Evolutionary conservation across 352 stramenopile species (phyloP).

Genomic region (Blastocystis sp.): DNA sequence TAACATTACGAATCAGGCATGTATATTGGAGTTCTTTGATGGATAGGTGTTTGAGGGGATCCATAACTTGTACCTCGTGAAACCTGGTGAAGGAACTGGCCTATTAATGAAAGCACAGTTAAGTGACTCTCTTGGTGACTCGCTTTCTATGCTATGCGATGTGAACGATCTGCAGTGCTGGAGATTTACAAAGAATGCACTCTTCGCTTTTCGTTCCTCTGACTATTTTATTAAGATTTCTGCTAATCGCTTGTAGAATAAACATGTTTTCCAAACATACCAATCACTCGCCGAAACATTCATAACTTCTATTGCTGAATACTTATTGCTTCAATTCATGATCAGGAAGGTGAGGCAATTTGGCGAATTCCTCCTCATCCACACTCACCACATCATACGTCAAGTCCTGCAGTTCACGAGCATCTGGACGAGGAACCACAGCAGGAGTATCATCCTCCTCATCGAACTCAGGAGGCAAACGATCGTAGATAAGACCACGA

Average conservation of each 20-base stretch:
- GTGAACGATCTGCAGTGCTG: background rate
- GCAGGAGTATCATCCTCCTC: conserved; percentile 6
- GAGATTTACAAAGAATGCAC: background rate
- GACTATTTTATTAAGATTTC: conserved; percentile 10
- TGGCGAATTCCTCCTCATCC: conserved; percentile 47
- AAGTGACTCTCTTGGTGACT: too few relatives aligned
- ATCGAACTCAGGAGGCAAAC: conserved; percentile 55
- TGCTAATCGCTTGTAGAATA: background rate
- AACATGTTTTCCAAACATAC: background rate
- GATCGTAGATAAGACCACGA: conserved; percentile 61
- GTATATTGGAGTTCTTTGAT: background rate
- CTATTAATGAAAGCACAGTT: background rate
- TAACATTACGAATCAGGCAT: background rate
- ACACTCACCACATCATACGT: conserved; percentile 25
- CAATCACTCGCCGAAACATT: background rate
- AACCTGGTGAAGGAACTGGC: background rate
- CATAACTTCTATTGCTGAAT: too few relatives aligned
- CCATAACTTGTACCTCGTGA: conserved; percentile 12
- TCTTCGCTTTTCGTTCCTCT: conserved; percentile 11
- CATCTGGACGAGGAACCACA: conserved; percentile 36
- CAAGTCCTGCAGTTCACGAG: conserved; percentile 12
- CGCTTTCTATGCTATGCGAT: background rate
- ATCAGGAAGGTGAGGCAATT: conserved; percentile 10
- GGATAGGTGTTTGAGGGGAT: background rate
- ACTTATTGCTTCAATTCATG: background rate